These are phyloP conservation scores for Penicillium roqueforti DNA, from an alignment of 495 filamentous ascomycete genomes.

Conservation along the genomic window DNA sequence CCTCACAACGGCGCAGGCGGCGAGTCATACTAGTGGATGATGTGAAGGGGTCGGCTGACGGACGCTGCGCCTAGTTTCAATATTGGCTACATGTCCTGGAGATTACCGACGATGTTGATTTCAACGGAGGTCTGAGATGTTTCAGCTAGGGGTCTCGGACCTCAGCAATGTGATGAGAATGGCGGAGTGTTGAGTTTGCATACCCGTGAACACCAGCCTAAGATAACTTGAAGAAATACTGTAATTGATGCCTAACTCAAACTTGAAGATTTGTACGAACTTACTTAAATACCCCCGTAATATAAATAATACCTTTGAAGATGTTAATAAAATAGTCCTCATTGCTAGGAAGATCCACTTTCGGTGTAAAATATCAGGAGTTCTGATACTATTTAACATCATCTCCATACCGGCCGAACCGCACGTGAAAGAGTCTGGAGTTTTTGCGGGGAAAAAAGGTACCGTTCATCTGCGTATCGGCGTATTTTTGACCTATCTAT, in stretches of 20 bases:
- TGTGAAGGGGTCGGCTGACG: background rate
- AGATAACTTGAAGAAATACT: background rate
- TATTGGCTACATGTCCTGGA: background rate
- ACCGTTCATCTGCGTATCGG: background rate
- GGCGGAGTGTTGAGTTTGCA: background rate
- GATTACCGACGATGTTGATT: background rate
- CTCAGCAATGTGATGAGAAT: background rate
- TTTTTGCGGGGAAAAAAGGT: slow-evolving; percentile 1
- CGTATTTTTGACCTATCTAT: slow-evolving; percentile 1
- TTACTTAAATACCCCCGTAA: background rate
- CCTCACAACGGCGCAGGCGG: slow-evolving; percentile 66
- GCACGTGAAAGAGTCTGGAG: background rate
- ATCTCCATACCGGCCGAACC: background rate
- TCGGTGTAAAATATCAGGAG: background rate
- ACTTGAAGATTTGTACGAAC: background rate
- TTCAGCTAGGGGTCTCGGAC: background rate
- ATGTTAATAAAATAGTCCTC: no score
- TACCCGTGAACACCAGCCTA: background rate
- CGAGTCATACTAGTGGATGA: slow-evolving; percentile 42
- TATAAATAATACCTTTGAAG: no score
- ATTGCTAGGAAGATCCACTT: no score
- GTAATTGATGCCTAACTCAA: background rate
- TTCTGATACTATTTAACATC: background rate
- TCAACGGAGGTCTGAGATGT: slow-evolving; percentile 7
- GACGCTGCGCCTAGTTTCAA: background rate